Conservation (phyloP, 1,139 yeast species). For the Hyphopichia pseudoburtonii region DNA sequence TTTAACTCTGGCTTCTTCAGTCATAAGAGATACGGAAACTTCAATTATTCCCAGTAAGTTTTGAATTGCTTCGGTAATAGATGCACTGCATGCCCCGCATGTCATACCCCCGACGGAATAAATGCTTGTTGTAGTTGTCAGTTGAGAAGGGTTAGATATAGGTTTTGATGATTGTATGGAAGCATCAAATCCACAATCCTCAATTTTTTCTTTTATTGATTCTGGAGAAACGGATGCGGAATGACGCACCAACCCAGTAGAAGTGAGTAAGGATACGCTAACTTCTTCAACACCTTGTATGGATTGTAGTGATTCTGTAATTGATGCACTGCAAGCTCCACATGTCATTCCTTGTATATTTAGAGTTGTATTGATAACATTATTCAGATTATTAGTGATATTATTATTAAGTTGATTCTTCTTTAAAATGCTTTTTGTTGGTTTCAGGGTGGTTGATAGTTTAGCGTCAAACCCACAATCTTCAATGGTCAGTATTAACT, state of each 20-base stretch:
- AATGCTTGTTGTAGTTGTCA: slow-evolving; percentile 8
- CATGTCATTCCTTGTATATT: slow-evolving; percentile 35
- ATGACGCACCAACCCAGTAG: slow-evolving; percentile 2
- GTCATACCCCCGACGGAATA: slow-evolving; percentile 74
- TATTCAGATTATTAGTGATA: neutral
- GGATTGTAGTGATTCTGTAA: slow-evolving; percentile 26
- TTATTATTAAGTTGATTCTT: too few relatives aligned
- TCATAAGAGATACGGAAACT: slow-evolving; percentile 67
- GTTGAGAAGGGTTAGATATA: neutral
- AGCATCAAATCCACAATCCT: slow-evolving; percentile 77
- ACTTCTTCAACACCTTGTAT: slow-evolving; percentile 24
- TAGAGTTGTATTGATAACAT: neutral
- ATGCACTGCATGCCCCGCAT: slow-evolving; percentile 75
- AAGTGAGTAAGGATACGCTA: slow-evolving; percentile 35
- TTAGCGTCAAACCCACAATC: slow-evolving; percentile 39
- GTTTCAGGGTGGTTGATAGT: slow-evolving; percentile 6
- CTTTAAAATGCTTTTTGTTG: neutral
- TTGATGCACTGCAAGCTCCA: slow-evolving; percentile 44
- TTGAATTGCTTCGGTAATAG: slow-evolving; percentile 58
- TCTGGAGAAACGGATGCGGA: neutral
- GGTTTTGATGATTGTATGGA: slow-evolving; percentile 19
- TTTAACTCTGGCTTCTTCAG: slow-evolving; percentile 65
- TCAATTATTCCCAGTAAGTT: slow-evolving; percentile 44
- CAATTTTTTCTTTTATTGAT: slow-evolving; percentile 50
- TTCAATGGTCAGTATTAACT: slow-evolving; percentile 23